Conservation (phyloP, 495 filamentous ascomycete genomes). For the Trichoderma orchidacearum region DNA sequence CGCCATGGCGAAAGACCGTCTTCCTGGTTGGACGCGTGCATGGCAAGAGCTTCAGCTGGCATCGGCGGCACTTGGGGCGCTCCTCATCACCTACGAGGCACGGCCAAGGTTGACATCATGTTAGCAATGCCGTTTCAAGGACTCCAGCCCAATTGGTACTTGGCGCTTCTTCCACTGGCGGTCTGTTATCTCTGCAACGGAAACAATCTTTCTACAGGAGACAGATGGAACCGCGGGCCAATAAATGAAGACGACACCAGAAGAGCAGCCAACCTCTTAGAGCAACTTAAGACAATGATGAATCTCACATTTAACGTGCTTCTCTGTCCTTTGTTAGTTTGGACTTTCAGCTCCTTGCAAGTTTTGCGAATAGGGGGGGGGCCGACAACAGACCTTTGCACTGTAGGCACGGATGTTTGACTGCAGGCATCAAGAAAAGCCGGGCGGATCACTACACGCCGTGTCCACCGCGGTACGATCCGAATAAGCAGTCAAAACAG, state of each 20-base stretch:
- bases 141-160: no score
- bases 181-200: no score
- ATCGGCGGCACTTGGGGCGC: not conserved
- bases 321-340: not conserved
- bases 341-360: not conserved
- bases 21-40: not conserved
- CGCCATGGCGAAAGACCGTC: not conserved
- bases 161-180: no score
- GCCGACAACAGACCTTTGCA: not conserved
- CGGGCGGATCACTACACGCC: not conserved
- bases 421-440: not conserved
- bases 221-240: not conserved
- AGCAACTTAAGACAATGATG: not conserved
- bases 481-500: not conserved
- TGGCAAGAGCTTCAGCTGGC: not conserved
- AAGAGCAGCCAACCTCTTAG: not conserved
- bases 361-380: not conserved
- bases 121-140: not conserved
- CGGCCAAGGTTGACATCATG: not conserved
- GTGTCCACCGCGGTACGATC: no score
- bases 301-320: slow-evolving; percentile 2
- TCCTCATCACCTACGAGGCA: not conserved
- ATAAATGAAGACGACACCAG: not conserved
- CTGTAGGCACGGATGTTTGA: slow-evolving; percentile 1
- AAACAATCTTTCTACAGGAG: not conserved